Conservation (phyloP, 2,329 filamentous ascomycete species). For the Ilyonectria robusta region DNA sequence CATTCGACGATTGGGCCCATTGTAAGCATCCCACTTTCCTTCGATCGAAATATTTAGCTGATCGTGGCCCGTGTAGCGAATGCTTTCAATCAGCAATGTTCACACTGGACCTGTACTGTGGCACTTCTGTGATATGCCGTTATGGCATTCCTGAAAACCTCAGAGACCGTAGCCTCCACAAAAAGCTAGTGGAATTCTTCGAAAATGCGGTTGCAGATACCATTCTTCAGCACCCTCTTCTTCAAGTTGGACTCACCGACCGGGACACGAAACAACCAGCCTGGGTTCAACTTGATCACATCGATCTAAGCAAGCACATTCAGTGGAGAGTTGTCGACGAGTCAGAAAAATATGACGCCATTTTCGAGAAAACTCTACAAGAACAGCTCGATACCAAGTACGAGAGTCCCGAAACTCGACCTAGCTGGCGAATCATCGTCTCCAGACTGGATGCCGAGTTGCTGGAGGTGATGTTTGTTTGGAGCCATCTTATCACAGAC, state of each 20-base stretch:
- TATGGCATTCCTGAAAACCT: slow-evolving; percentile 20
- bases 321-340: slow-evolving; percentile 16
- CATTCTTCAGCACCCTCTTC: slow-evolving; percentile 25
- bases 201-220: slow-evolving; percentile 24
- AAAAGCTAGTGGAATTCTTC: slow-evolving; percentile 9
- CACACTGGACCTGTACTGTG: slow-evolving; percentile 13
- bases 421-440: slow-evolving; percentile 20
- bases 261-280: slow-evolving; percentile 6
- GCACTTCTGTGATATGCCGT: slow-evolving; percentile 13
- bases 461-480: slow-evolving; percentile 29
- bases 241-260: slow-evolving; percentile 21
- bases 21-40: background rate
- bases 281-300: slow-evolving; percentile 13
- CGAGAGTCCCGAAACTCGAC: background rate
- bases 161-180: background rate
- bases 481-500: slow-evolving; percentile 28
- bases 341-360: slow-evolving; percentile 1
- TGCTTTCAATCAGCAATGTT: slow-evolving; percentile 20
- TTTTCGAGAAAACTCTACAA: background rate
- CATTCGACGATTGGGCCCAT: slow-evolving; percentile 18
- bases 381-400: slow-evolving; percentile 16
- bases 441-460: background rate
- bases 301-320: slow-evolving; percentile 13
- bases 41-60: background rate
- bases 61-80: slow-evolving; percentile 4